Conservation (phyloP, 345 rosid species). For the Citrus trifoliata region DNA sequence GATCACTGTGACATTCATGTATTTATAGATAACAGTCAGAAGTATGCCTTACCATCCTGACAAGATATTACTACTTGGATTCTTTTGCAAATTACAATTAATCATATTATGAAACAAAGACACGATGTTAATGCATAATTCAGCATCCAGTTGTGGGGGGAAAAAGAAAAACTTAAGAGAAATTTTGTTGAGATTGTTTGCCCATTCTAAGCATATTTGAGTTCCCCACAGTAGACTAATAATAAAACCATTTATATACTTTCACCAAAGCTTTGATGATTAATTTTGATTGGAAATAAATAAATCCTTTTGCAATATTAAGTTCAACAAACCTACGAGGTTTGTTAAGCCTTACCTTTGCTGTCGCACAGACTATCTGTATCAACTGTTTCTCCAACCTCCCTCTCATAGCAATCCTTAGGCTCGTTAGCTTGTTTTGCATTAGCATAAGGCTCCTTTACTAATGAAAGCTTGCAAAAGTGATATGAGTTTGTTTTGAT, state of each 20-base stretch:
- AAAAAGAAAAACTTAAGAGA: not conserved
- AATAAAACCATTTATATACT: not conserved
- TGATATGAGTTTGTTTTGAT: constrained; percentile 70
- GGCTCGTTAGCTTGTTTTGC: constrained; percentile 24
- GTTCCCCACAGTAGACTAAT: not conserved
- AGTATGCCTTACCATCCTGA: not conserved
- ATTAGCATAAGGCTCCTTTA: constrained; percentile 45
- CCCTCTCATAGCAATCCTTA: constrained; percentile 20
- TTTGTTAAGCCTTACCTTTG: constrained; percentile 11
- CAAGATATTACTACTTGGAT: not conserved
- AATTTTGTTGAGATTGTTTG: not conserved
- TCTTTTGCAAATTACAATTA: not conserved
- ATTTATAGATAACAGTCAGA: not conserved
- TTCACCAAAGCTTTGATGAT: not conserved
- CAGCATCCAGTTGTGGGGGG: not conserved
- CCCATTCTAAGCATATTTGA: not conserved
- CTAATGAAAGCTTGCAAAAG: constrained; percentile 92
- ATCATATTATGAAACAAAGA: not conserved
- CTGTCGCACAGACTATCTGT: constrained; percentile 23
- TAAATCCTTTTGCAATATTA: not conserved
- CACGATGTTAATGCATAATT: not conserved
- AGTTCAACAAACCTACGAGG: constrained; percentile 37
- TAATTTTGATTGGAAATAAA: not conserved
- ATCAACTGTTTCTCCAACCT: constrained; percentile 20
- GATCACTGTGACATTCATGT: not conserved